These are phyloP conservation scores for Carallia brachiata DNA, from an alignment of 345 rosid species.

Conservation along the genomic window DNA sequence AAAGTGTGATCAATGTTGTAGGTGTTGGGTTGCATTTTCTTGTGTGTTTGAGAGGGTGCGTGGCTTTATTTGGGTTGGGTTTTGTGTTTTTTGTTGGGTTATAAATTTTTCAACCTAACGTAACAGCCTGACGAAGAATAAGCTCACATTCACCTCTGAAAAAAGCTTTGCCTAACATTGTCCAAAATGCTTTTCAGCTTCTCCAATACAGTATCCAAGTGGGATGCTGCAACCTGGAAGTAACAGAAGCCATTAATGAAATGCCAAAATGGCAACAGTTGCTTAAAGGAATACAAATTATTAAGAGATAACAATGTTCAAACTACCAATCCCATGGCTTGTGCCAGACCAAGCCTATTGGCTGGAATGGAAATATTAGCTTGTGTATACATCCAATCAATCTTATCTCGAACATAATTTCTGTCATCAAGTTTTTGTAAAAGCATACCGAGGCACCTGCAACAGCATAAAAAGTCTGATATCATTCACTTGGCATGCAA, in stretches of 20 bases:
- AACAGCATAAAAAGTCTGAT: neutral
- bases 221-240: constrained; percentile 94
- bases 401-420: constrained; percentile 74
- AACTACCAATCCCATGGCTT: constrained; percentile 96
- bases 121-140: neutral
- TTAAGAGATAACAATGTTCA: constrained; percentile 13
- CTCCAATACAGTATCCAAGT: constrained; percentile 87
- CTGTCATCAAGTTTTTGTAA: constrained; percentile 88
- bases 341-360: constrained; percentile 95
- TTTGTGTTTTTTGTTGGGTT: too few relatives aligned
- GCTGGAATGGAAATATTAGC: constrained; percentile 76
- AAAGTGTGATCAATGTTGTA: too few relatives aligned
- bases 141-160: constrained; percentile 59
- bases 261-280: constrained; percentile 10
- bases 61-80: too few relatives aligned
- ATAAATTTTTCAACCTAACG: too few relatives aligned
- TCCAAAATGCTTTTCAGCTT: constrained; percentile 87
- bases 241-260: constrained; percentile 19
- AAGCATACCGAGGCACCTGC: constrained; percentile 88
- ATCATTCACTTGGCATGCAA: too few relatives aligned
- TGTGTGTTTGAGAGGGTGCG: too few relatives aligned
- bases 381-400: constrained; percentile 86
- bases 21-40: too few relatives aligned
- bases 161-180: constrained; percentile 71
- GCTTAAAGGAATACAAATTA: neutral